phyloP scores from a whole-genome alignment of 257 asterid genomes.

The Rhazya stricta region DNA sequence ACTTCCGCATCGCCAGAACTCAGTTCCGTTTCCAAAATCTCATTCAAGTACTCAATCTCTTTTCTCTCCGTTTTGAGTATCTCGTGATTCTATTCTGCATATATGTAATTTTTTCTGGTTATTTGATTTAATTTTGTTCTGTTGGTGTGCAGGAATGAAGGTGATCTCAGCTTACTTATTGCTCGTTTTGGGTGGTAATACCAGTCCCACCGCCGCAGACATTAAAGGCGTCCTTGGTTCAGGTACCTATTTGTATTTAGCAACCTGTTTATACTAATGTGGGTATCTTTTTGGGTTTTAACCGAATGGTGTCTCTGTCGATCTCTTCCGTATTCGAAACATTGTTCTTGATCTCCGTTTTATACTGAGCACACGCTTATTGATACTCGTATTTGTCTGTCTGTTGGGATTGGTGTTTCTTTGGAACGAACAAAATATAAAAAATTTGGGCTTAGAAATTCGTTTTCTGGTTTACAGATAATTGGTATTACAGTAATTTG shows the following conservation, averaged over 20 bases:
- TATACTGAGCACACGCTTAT: too few species aligned
- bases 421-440: too few species aligned
- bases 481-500: not conserved
- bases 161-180: conserved; percentile 47
- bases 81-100: not conserved
- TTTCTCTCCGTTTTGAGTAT: not conserved
- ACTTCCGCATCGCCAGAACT: not conserved
- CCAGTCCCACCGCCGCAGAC: conserved; percentile 36
- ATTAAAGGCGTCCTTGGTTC: conserved; percentile 39
- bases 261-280: too few species aligned
- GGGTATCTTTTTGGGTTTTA: not conserved
- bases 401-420: too few species aligned
- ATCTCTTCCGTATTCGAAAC: too few species aligned
- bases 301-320: not conserved
- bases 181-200: conserved; percentile 56
- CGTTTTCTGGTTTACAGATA: not conserved
- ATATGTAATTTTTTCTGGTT: not conserved
- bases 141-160: conserved; percentile 33
- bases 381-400: too few species aligned
- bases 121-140: not conserved
- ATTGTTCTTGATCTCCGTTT: too few species aligned
- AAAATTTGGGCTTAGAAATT: too few species aligned
- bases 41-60: not conserved
- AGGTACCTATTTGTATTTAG: conserved; percentile 11
- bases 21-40: not conserved